Evolutionary conservation across 495 filamentous ascomycete species (phyloP), one percentile per base, ranked within the genome.

Genomic region (Lichenothelia convexa): DNA sequence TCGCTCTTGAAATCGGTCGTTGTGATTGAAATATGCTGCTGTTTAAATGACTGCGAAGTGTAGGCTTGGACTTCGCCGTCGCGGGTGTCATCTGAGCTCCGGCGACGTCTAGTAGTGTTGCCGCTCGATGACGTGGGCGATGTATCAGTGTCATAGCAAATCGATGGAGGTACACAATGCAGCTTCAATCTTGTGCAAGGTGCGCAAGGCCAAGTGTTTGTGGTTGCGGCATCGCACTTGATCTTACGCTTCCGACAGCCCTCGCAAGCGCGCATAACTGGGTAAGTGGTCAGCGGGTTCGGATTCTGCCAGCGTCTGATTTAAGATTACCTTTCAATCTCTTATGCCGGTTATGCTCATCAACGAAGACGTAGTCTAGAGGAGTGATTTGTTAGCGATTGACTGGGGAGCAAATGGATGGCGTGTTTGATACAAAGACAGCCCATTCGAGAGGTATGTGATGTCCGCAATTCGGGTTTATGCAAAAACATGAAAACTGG

Each of bases 321-420:
- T 12, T 9, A 12, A 33, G 35, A 60, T 41, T 71, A 93, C 86
- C 86, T 65, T 99, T 99, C 37, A 95, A 61, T 44, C 89, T 69
- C 61, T 94, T 94, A 60, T 99, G 89, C 30, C 89, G 75, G 58
- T 95, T 99, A 54, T 99, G 87, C 58, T 99, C 89, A 56, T 99
- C 91, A 35, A 99, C 89, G 49, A 99, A 99, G 32, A 99, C 89
- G 79, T 93, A 97, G 51, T 93, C 86, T 94, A 42, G 19, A 18
- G 16, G 24, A 29, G 1, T n/a, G n/a, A n/a, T n/a, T n/a, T n/a
- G n/a, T n/a, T n/a, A n/a, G n/a, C n/a, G n/a, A n/a, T n/a, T n/a
- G n/a, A n/a, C n/a, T n/a, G n/a, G n/a, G n/a, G n/a, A n/a, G n/a
- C n/a, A n/a, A n/a, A n/a, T n/a, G n/a, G n/a, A n/a, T n/a, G n/a